Base-by-base conservation (phyloP, 768 basidiomycete species). In the Lentinula raphanica region DNA sequence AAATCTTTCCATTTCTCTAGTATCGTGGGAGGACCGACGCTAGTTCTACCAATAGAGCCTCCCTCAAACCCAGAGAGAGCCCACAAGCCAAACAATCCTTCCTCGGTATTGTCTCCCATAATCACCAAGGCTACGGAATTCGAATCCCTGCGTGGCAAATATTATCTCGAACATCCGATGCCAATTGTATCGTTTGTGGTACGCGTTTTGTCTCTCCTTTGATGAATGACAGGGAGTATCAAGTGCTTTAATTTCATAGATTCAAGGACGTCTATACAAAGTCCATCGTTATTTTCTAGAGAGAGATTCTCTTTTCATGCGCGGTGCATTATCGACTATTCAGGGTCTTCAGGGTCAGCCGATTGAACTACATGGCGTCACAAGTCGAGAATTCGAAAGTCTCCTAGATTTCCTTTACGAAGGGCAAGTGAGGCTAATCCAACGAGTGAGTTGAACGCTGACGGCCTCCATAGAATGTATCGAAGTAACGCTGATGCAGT, bases 211-310 rank as follows among this genome's bases (percentile, higher is more conserved):
- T 23, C 12, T 12, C 36, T 13, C 7, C 15, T 21, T 23, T 9
- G 3, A 13, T 12, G 13, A 13, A 12, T 32, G 23, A 21, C 27
- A 29, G 1, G 28, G 17, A 49, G 19, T 35, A n/a, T 15, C 19
- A 19, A 4, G 23, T 4, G 17, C 21, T n/a, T 51, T 7, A 51
- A 35, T 35, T 13, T 35, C 13, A 13, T 8, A 55, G 54, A 42
- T 56, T 35, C 40, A 56, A 31, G 54, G 54, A 19, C 42, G 38
- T 27, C 38, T 56, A 17, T 56, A 31, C 42, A 56, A 46, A 32
- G 54, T 56, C 8, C 54, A 44, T 44, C 54, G 54, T 32, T 45
- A 56, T 28, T 56, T 56, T 28, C 40, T 56, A 3, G 54, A 56
- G 32, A 21, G 54, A 6, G 54, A 56, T 31, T 56, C 54, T n/a